Conservation (phyloP, 768 basidiomycete species). For the Chalciporus piperatus region DNA sequence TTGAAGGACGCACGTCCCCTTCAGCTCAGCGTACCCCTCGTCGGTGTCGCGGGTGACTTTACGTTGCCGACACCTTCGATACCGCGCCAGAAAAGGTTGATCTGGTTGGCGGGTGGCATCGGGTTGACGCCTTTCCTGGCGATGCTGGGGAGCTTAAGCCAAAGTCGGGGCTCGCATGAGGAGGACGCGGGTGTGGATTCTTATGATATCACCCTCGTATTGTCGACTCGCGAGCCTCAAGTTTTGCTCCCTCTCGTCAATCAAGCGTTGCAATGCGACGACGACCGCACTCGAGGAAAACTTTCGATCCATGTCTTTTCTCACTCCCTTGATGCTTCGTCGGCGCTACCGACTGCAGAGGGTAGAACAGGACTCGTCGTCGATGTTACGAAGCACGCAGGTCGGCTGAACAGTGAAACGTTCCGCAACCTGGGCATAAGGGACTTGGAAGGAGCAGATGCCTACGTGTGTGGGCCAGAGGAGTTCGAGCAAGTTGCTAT, state of each 20-base stretch:
- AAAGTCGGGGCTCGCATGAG: background rate
- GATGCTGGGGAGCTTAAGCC: slow-evolving; percentile 39
- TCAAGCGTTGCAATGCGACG: slow-evolving; percentile 2
- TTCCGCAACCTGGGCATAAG: slow-evolving; percentile 6
- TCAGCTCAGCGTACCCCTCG: slow-evolving; percentile 40
- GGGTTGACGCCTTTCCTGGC: slow-evolving; percentile 65
- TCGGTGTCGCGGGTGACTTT: slow-evolving; percentile 56
- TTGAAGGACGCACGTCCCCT: slow-evolving; percentile 40
- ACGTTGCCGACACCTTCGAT: slow-evolving; percentile 26
- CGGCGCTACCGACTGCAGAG: background rate
- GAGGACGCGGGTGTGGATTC: background rate
- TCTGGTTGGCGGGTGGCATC: slow-evolving; percentile 65
- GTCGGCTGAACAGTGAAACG: slow-evolving; percentile 15
- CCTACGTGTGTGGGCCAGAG: slow-evolving; percentile 51
- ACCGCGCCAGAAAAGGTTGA: slow-evolving; percentile 22
- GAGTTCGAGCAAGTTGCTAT: slow-evolving; percentile 42
- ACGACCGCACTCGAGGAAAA: background rate
- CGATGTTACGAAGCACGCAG: slow-evolving; percentile 14
- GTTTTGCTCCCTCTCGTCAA: slow-evolving; percentile 42
- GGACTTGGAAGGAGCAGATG: slow-evolving; percentile 24
- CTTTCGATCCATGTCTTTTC: slow-evolving; percentile 43
- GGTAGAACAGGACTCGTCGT: slow-evolving; percentile 16
- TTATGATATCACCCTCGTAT: slow-evolving; percentile 42
- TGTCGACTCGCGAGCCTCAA: slow-evolving; percentile 56
- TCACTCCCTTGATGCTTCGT: background rate